Base-by-base conservation (phyloP, 2,329 filamentous ascomycete genomes). In the Trichoderma asperellum region DNA sequence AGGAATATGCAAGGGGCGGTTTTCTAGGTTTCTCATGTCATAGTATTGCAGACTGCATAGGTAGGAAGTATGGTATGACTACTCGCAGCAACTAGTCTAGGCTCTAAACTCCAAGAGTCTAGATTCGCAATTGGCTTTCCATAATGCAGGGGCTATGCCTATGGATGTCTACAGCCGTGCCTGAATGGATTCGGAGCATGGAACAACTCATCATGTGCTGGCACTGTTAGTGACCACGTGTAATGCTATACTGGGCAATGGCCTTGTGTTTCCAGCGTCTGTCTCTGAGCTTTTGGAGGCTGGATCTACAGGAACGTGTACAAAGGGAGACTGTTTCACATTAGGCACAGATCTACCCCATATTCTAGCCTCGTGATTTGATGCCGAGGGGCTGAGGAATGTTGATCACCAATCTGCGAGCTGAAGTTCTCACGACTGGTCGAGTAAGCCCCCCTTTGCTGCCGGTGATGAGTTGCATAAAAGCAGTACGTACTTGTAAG, bases 301-400 rank as follows among this genome's bases (percentile, higher is more conserved):
- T 29, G 53, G 27, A 29, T 59, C 29, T 67, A 49, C 55, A 58
- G 40, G 53, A 29, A 67, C 40, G 40, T 34, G 16, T 27, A 4
- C 5, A 16, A 24, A 49, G 40, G 10, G 6, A 40, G 6, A 1
- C 18, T 58, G 55, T 58, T 35, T 58, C 55, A 34, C 29, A 21
- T 21, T 7, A 32, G 47, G 24, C 27, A 53, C 32, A 63, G 3
- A 49, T 6, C 2, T 34, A 24, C 10, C 27, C 29, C 14, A 43
- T 58, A 66, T 47, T 53, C 35, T 4, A 8, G 53, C 37, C 55
- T 37, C 29, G 64, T 67, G 64, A 59, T 59, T 52, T 12, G 64
- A 67, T 7, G 7, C 21, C 6, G 63, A 66, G 53, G 63, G 55
- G 21, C 32, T 3, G 55, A 58, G 64, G 64, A 67, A 67, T 67